These are phyloP conservation scores for Melocanna baccifera DNA, from an alignment of 176 grass and related monocot species.

Conservation along the genomic window DNA sequence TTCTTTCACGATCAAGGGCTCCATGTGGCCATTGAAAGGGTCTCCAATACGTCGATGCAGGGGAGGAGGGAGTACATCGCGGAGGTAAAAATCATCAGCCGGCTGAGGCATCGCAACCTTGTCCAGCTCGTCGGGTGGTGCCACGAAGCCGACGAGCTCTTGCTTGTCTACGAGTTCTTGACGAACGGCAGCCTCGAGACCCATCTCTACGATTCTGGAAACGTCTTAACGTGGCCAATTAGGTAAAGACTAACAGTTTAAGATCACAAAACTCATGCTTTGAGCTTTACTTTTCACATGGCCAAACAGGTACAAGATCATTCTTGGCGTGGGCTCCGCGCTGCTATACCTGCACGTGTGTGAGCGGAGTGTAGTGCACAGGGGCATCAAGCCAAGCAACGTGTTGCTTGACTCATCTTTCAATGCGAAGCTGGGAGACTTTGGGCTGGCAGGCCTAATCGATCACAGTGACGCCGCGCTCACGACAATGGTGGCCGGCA, in stretches of 20 bases:
- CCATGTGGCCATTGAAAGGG: no score
- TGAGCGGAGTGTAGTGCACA: not conserved
- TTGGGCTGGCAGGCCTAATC: not conserved
- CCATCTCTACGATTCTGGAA: constrained; percentile 11
- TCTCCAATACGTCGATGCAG: no score
- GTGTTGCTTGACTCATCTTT: not conserved
- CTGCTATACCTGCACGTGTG: not conserved
- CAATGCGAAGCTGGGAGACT: constrained; percentile 2
- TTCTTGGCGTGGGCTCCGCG: not conserved
- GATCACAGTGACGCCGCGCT: not conserved
- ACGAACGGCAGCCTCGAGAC: constrained; percentile 53
- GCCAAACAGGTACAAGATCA: not conserved
- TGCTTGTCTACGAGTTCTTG: constrained; percentile 45
- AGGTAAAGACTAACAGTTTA: no score
- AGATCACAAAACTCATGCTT: no score
- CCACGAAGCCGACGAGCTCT: not conserved
- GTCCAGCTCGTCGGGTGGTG: no score
- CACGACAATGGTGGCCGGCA: not conserved
- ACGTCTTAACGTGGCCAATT: constrained; percentile 10
- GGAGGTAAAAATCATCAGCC: constrained; percentile 26
- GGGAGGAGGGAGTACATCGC: no score
- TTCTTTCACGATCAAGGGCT: no score
- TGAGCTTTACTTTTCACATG: no score
- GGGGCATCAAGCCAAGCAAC: not conserved
- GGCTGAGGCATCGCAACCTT: no score